Evolutionary conservation across 345 rosid genomes (phyloP).

Genomic region (Angophora floribunda): DNA sequence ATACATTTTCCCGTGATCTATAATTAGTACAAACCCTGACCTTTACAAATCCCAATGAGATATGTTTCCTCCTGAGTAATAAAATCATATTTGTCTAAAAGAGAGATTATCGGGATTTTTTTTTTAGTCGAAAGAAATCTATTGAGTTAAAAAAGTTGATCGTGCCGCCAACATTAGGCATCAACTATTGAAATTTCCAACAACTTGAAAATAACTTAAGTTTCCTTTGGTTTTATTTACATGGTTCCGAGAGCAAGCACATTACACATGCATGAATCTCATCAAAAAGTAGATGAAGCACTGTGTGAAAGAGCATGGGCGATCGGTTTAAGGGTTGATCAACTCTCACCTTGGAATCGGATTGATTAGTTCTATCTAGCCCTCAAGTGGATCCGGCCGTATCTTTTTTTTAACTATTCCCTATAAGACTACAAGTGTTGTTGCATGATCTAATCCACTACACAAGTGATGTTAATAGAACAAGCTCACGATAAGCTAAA

Average conservation of each 20-base stretch:
- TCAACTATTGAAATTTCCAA: background rate
- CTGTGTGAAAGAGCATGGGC: background rate
- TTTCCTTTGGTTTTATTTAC: background rate
- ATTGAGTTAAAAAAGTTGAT: background rate
- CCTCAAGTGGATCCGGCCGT: background rate
- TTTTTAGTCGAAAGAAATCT: background rate
- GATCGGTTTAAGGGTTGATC: too few relatives aligned
- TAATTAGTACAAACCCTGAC: too few relatives aligned
- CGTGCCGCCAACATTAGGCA: background rate
- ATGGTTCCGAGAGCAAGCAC: background rate
- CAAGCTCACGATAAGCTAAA: background rate
- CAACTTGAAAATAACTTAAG: too few relatives aligned
- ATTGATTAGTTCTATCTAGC: rapidly evolving
- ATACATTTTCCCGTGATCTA: background rate
- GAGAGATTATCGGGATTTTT: background rate
- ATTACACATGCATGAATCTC: background rate
- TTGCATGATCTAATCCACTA: too few relatives aligned
- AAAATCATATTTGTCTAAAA: background rate
- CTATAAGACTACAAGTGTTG: background rate
- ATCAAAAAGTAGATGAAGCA: background rate
- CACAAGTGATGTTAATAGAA: background rate
- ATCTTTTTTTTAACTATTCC: background rate
- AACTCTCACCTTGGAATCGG: background rate
- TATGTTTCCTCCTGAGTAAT: background rate
- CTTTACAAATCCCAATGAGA: background rate